Conservation (phyloP, 306 rosid species). For the Ceratonia siliqua region DNA sequence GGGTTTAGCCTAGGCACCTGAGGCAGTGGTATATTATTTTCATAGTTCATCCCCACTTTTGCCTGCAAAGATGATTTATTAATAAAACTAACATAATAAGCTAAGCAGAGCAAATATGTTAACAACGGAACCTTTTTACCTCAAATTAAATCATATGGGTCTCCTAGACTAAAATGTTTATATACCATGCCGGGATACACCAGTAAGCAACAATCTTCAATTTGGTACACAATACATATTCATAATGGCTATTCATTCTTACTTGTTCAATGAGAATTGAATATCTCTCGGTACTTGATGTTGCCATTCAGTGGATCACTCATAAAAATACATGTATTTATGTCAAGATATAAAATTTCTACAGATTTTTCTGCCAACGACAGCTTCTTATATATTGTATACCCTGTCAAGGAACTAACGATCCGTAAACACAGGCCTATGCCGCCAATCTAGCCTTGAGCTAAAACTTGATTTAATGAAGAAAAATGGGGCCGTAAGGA, state of each 20-base stretch:
- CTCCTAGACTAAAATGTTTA: not conserved
- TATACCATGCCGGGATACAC: no score
- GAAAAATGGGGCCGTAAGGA: not conserved
- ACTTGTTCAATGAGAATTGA: not conserved
- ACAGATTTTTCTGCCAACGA: not conserved
- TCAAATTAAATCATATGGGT: not conserved
- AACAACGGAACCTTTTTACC: no score
- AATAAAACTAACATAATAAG: not conserved
- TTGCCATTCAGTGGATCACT: not conserved
- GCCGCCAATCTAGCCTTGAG: not conserved
- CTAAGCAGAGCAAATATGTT: not conserved
- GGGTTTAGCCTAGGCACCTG: constrained; percentile 40
- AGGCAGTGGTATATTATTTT: constrained; percentile 34
- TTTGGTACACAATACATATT: constrained; percentile 10
- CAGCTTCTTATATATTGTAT: not conserved
- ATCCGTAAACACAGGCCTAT: not conserved
- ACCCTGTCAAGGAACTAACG: not conserved
- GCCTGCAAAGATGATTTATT: constrained; percentile 35
- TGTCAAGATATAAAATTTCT: not conserved
- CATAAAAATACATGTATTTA: not conserved
- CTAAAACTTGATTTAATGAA: not conserved
- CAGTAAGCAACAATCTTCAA: no score
- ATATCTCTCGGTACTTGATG: not conserved
- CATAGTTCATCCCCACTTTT: constrained; percentile 34
- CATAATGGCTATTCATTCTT: not conserved